phyloP scores from a whole-genome alignment of 768 basidiomycete species.

The Kockovaella imperatae region DNA sequence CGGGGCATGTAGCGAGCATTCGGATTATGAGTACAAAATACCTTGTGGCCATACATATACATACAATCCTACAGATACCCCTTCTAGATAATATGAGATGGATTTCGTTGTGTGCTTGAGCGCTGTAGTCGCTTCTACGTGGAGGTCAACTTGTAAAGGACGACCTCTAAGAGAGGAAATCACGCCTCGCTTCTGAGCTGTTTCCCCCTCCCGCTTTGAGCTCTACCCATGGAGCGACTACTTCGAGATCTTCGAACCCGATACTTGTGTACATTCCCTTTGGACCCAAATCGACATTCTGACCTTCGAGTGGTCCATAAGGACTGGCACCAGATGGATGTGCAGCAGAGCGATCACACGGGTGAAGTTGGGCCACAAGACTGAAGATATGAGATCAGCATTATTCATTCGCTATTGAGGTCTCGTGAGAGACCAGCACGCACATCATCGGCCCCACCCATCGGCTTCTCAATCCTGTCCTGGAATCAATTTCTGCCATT shows the following conservation, averaged over 20 bases:
- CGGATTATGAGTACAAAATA: too few species aligned
- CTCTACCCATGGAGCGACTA: conserved; percentile 31
- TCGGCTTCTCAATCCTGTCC: conserved; percentile 12
- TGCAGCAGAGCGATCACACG: conserved; percentile 13
- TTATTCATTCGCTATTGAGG: not conserved
- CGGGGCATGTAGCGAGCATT: too few species aligned
- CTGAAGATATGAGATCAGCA: conserved; percentile 3
- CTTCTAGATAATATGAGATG: too few species aligned
- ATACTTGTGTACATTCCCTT: conserved; percentile 40
- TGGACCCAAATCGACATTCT: conserved; percentile 27
- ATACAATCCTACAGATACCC: too few species aligned
- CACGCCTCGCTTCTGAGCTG: conserved; percentile 22
- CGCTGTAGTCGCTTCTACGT: too few species aligned
- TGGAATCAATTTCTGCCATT: conserved; percentile 32
- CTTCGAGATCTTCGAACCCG: conserved; percentile 38
- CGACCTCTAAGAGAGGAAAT: too few species aligned
- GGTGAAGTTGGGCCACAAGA: conserved; percentile 36
- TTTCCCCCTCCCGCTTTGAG: conserved; percentile 28
- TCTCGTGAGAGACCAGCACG: conserved; percentile 7
- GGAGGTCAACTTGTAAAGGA: too few species aligned
- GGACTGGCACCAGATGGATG: conserved; percentile 18
- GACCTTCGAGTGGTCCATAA: conserved; percentile 21
- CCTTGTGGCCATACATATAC: too few species aligned
- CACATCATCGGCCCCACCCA: conserved; percentile 45
- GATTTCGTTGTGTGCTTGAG: too few species aligned